These are phyloP conservation scores for Pseudonectria foliicola DNA, from an alignment of 2,329 filamentous ascomycete genomes.

Conservation along the genomic window DNA sequence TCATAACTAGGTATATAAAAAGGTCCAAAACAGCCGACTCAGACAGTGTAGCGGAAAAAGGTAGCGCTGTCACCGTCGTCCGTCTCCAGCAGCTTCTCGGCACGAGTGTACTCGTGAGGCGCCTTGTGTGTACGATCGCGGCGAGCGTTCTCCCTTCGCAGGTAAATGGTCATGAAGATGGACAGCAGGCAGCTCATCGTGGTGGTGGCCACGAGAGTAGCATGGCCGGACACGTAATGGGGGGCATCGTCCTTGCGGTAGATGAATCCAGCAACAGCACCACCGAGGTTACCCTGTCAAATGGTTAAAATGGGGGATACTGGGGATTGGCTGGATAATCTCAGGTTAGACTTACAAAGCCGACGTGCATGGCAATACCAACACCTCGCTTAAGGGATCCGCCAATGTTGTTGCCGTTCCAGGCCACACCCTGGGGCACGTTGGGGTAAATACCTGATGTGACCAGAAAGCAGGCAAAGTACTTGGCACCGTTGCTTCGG, in stretches of 20 bases:
- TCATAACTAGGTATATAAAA: too few relatives aligned
- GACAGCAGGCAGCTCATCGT: conserved; percentile 44
- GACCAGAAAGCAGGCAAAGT: conserved; percentile 40
- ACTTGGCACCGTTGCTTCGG: conserved; percentile 35
- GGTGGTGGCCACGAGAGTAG: conserved; percentile 49
- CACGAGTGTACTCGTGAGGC: conserved; percentile 42
- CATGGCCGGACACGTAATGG: conserved; percentile 52
- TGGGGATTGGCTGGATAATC: neutral
- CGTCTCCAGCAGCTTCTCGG: conserved; percentile 45
- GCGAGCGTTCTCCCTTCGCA: conserved; percentile 48
- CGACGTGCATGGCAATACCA: conserved; percentile 50
- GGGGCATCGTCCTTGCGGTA: conserved; percentile 37
- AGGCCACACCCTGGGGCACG: conserved; percentile 48
- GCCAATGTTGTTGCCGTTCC: conserved; percentile 54
- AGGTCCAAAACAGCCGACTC: conserved; percentile 9
- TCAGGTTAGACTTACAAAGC: conserved; percentile 25
- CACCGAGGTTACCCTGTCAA: conserved; percentile 30
- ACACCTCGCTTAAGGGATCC: conserved; percentile 48
- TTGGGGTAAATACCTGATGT: conserved; percentile 40
- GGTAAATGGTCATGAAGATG: conserved; percentile 50
- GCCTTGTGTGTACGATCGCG: conserved; percentile 42
- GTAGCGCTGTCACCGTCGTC: conserved; percentile 51
- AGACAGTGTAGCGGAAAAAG: conserved; percentile 48
- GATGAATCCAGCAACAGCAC: conserved; percentile 28
- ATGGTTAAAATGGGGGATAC: conserved; percentile 7